Percentiles rank a stretch among this genome's conserved stretches.
Evolutionary conservation across 495 filamentous ascomycete species (phyloP).

Genomic region (Monascus purpureus): DNA sequence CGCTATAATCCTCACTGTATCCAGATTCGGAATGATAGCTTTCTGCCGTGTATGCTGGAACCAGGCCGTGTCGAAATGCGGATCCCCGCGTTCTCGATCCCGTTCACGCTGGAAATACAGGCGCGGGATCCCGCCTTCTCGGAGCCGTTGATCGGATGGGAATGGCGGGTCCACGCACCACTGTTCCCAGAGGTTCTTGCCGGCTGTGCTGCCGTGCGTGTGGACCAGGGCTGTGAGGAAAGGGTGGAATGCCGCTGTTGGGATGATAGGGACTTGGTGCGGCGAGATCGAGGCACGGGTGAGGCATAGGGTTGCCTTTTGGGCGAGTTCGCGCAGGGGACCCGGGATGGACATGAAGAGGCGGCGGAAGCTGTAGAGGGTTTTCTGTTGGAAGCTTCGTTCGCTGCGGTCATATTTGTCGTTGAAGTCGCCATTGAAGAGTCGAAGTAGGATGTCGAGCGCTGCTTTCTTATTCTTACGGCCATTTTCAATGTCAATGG

Average conservation of each 20-base stretch:
- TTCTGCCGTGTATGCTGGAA: conserved; percentile 13
- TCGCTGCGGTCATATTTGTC: conserved; percentile 6
- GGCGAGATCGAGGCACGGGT: conserved; percentile 2
- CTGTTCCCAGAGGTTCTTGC: conserved; percentile 22
- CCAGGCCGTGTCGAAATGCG: conserved; percentile 17
- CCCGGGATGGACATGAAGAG: conserved; percentile 18
- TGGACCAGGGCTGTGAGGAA: conserved; percentile 36
- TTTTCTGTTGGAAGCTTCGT: conserved; percentile 14
- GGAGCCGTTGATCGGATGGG: conserved; percentile 9
- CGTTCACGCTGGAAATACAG: conserved; percentile 13
- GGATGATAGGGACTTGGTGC: conserved; percentile 13
- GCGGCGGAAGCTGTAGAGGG: conserved; percentile 13
- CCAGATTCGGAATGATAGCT: conserved; percentile 19
- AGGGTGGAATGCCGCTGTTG: conserved; percentile 29
- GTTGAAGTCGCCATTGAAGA: conserved; percentile 22
- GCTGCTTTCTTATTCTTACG: conserved; percentile 3
- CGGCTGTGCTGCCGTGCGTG: conserved; percentile 25
- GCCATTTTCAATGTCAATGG: conserved; percentile 4
- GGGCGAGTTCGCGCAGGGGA: conserved; percentile 8
- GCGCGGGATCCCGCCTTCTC: conserved; percentile 17
- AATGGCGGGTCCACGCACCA: conserved; percentile 25
- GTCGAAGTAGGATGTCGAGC: conserved; percentile 16
- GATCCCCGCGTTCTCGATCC: conserved; percentile 11
- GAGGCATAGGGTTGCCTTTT: conserved; percentile 7
- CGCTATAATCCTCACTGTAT: conserved; percentile 28